Evolutionary conservation across 1,284 basidiomycete genomes (phyloP).

Genomic region (Leccinum fallax): DNA sequence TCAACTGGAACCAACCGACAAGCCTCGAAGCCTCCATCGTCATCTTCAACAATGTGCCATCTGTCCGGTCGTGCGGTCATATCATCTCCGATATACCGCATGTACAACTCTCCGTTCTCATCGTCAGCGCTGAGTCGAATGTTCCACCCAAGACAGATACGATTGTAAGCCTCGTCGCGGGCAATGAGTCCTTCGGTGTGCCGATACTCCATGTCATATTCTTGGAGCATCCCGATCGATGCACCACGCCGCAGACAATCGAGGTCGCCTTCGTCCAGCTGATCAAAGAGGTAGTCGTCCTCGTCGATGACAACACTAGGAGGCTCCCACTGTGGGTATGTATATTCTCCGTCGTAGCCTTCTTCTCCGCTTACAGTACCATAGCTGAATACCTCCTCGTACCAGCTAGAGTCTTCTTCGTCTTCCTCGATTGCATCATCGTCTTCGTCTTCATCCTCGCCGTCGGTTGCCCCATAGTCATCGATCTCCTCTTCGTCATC

Average conservation of each 20-base stretch:
- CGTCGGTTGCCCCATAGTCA: conserved; percentile 43
- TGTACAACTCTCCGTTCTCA: conserved; percentile 51
- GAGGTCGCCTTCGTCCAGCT: conserved; percentile 40
- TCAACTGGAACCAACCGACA: conserved; percentile 46
- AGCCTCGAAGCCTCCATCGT: conserved; percentile 46
- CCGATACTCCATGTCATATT: conserved; percentile 55
- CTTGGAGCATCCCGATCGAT: conserved; percentile 56
- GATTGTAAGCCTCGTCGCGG: conserved; percentile 41
- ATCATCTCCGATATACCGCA: conserved; percentile 51
- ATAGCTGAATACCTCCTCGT: conserved; percentile 38
- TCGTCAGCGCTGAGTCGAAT: conserved; percentile 52
- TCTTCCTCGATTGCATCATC: conserved; percentile 33
- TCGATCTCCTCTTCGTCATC: conserved; percentile 44
- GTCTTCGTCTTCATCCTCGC: conserved; percentile 35
- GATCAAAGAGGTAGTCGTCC: conserved; percentile 41
- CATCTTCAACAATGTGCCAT: conserved; percentile 47
- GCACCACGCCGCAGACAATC: conserved; percentile 63
- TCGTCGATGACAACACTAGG: conserved; percentile 44
- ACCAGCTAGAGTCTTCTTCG: conserved; percentile 36
- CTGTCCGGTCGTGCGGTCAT: conserved; percentile 49
- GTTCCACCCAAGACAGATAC: conserved; percentile 68
- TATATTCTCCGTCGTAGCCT: conserved; percentile 41
- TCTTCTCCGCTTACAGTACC: conserved; percentile 41
- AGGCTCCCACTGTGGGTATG: conserved; percentile 57
- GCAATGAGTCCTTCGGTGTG: conserved; percentile 55